These are phyloP conservation scores for Termitomyces sp. DNA, from an alignment of 768 basidiomycete species.

Conservation along the genomic window DNA sequence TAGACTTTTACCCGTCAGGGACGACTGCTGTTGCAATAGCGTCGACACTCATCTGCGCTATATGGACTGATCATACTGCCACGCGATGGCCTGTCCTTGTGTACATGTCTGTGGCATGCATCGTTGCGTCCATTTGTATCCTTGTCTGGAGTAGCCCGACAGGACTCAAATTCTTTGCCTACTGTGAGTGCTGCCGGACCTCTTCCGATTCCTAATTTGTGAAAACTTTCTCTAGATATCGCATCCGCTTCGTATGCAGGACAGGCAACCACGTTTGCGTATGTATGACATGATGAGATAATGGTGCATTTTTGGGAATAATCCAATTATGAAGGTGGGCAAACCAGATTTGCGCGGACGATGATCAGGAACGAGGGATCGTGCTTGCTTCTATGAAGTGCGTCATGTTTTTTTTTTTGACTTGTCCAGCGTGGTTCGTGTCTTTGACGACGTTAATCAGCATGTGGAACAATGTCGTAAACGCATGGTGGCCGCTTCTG, in stretches of 20 bases:
- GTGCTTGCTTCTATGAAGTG: slow-evolving; percentile 78
- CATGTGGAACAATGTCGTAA: slow-evolving; percentile 66
- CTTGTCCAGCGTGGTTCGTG: background rate
- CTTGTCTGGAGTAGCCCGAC: slow-evolving; percentile 56
- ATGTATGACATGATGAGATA: slow-evolving; percentile 16
- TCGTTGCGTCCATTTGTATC: slow-evolving; percentile 49
- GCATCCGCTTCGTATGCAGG: slow-evolving; percentile 68
- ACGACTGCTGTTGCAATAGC: slow-evolving; percentile 59
- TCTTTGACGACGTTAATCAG: slow-evolving; percentile 20
- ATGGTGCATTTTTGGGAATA: background rate
- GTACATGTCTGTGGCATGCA: slow-evolving; percentile 53
- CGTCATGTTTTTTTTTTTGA: slow-evolving; percentile 6
- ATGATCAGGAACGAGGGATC: slow-evolving; percentile 62
- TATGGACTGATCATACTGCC: slow-evolving; percentile 55
- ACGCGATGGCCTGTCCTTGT: slow-evolving; percentile 62
- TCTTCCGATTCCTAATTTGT: background rate
- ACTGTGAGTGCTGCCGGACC: slow-evolving; percentile 39
- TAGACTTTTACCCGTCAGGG: slow-evolving; percentile 51
- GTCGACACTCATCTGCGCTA: slow-evolving; percentile 57
- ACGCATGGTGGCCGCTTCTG: slow-evolving; percentile 67
- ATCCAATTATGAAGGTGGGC: slow-evolving; percentile 49
- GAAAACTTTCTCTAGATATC: slow-evolving; percentile 28
- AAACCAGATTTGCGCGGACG: slow-evolving; percentile 70
- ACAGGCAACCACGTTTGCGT: slow-evolving; percentile 75
- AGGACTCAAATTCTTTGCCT: slow-evolving; percentile 70